Evolutionary conservation across 108 stramenopile species (phyloP), one percentile per base, ranked within the genome.

Genomic region (Skeletonema grethae): DNA sequence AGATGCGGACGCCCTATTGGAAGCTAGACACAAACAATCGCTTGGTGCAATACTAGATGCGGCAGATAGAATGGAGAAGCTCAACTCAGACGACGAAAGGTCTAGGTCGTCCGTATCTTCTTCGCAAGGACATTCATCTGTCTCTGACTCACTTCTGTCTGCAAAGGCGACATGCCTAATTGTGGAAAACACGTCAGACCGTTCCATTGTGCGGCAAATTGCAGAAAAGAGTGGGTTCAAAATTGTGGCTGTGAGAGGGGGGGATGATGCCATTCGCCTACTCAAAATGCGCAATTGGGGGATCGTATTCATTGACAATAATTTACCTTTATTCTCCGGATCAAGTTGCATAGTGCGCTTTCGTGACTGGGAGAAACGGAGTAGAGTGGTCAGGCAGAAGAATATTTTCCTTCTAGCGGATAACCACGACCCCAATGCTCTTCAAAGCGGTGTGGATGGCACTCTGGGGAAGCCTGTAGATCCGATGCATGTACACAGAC

Each of bases 281-380:
- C 60, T 90, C 58, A 90, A 87, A 48, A 82, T 83, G 73, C 67
- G 86, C 25, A 89, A 87, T 36, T 89, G 85, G 83, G 85, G 83
- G 32, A 48, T 76, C 12, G 86, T 89, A 8, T 69, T 89, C 3
- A 61, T 89, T 13, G 86, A 87, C 38, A 80, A 87, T 31, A 74
- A 79, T 15, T 50, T 89, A 28, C 83, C 80, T 18, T 22, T 34
- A 15, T 68, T 68, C 35, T 70, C 76, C 29, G 77, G 79, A 18
- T 43, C 76, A 2, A 62, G 64, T 59, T 79, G 83, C 30, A 70
- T 86, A 36, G 60, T 69, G 0, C 75, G 76, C 7, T 87, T 89
- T 70, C 85, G 88, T 25, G 83, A 74, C 8, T 89, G 88, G 88
- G 88, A 89, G 68, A 84, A 57, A 25, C 63, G 69, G 22, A 85